A percentile compares a stretch with the other conserved stretches of the same genome.
phyloP scores from a whole-genome alignment of 331 rosid species.

The Pyrus hybrid region DNA sequence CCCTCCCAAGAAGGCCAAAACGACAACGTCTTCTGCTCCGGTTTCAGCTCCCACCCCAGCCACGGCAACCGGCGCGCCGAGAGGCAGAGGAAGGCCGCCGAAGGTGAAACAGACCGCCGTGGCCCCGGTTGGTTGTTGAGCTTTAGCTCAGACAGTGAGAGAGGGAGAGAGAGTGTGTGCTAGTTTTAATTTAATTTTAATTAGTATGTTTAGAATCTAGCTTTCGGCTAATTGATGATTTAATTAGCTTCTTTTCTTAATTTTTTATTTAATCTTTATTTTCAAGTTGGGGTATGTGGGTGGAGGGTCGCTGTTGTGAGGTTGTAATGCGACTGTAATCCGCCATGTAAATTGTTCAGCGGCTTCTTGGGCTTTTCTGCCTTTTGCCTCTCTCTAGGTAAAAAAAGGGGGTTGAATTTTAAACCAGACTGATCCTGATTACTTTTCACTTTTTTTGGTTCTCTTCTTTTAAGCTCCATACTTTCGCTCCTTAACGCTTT shows the following conservation, averaged over 20 bases:
- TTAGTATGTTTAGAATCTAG: constrained; percentile 1
- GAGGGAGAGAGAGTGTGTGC: neutral
- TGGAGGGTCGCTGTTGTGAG: constrained; percentile 1
- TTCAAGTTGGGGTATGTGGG: constrained; percentile 3
- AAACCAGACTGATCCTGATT: constrained; percentile 1
- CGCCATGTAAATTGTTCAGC: constrained; percentile 35
- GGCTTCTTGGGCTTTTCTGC: constrained; percentile 24
- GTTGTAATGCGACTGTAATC: constrained; percentile 26
- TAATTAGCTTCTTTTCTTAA: neutral
- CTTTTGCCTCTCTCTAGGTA: neutral
- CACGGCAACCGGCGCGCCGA: constrained; percentile 16
- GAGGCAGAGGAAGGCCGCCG: constrained; percentile 58
- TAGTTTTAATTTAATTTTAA: neutral
- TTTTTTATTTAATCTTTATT: neutral
- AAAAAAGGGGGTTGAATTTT: neutral
- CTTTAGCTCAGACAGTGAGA: neutral
- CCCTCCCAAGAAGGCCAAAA: constrained; percentile 46
- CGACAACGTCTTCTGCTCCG: neutral
- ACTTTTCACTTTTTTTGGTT: neutral
- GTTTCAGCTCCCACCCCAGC: neutral
- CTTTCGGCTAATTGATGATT: constrained; percentile 4
- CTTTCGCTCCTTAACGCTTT: no score
- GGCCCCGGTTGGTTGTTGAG: constrained; percentile 37
- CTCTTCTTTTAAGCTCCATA: neutral
- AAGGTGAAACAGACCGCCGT: constrained; percentile 38